phyloP scores from a whole-genome alignment of 768 basidiomycete species.

The Suillus clintonianus region DNA sequence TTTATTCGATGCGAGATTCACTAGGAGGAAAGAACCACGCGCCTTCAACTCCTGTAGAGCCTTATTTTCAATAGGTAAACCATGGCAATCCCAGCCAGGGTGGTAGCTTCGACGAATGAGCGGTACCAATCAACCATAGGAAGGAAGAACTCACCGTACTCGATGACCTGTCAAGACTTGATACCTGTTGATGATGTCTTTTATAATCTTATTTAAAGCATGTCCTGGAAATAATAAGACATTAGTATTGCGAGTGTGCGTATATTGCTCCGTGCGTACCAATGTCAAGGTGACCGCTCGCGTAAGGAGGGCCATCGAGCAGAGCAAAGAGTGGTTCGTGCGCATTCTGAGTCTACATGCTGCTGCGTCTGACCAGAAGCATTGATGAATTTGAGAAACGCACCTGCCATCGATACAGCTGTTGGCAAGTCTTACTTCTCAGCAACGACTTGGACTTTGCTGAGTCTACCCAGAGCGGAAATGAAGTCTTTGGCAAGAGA shows the following conservation, averaged over 20 bases:
- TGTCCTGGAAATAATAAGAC: slow-evolving; percentile 59
- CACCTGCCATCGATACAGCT: slow-evolving; percentile 81
- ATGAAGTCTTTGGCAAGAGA: slow-evolving; percentile 77
- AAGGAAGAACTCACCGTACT: slow-evolving; percentile 65
- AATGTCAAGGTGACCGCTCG: slow-evolving; percentile 95
- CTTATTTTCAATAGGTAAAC: slow-evolving; percentile 95
- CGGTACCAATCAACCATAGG: background rate
- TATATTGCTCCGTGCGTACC: slow-evolving; percentile 47
- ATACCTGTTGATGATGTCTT: slow-evolving; percentile 93
- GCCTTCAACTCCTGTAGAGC: slow-evolving; percentile 78
- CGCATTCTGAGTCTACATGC: slow-evolving; percentile 60
- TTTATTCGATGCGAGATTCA: background rate
- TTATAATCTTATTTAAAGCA: slow-evolving; percentile 93
- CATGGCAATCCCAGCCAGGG: slow-evolving; percentile 98
- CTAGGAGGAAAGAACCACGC: slow-evolving; percentile 16
- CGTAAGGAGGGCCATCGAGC: slow-evolving; percentile 97
- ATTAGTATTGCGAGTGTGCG: background rate
- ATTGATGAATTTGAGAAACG: slow-evolving; percentile 23
- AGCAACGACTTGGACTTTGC: slow-evolving; percentile 62
- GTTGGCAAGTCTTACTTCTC: slow-evolving; percentile 64
- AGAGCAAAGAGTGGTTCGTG: slow-evolving; percentile 76
- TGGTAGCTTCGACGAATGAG: slow-evolving; percentile 62
- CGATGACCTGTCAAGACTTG: slow-evolving; percentile 74
- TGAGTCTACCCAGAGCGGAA: slow-evolving; percentile 73
- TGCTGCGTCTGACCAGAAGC: background rate